A percentile compares a stretch with the other conserved stretches of the same genome.
Conservation (phyloP, 345 rosid genomes). For the Syzygium jambos region DNA sequence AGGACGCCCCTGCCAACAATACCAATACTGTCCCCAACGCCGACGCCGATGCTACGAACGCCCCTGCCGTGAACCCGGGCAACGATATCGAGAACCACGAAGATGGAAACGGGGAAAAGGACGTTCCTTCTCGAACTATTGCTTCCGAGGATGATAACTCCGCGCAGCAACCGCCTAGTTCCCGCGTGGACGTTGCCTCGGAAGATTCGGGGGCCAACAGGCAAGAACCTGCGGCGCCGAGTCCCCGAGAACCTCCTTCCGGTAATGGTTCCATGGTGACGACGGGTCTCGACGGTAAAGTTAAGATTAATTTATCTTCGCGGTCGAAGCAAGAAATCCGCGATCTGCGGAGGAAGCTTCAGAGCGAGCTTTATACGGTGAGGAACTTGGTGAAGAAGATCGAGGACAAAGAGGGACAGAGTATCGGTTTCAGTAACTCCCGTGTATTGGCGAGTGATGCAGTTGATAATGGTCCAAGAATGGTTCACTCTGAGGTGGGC, state of each 20-base stretch:
- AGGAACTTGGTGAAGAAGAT: slow-evolving; percentile 75
- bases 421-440: slow-evolving; percentile 29
- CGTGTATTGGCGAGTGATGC: slow-evolving; percentile 22
- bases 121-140: slow-evolving; percentile 15
- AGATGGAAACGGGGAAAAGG: slow-evolving; percentile 8
- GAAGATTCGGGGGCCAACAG: slow-evolving; percentile 31
- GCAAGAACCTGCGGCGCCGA: slow-evolving; percentile 7
- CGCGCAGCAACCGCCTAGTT: slow-evolving; percentile 10
- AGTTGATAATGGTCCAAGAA: slow-evolving; percentile 43
- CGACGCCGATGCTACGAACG: not conserved
- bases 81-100: not conserved
- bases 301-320: slow-evolving; percentile 49
- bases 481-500: slow-evolving; percentile 54
- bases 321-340: slow-evolving; percentile 51
- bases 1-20: slow-evolving; percentile 1
- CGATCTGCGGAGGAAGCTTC: slow-evolving; percentile 66
- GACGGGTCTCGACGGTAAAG: slow-evolving; percentile 25
- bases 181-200: slow-evolving; percentile 11
- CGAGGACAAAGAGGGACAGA: slow-evolving; percentile 62
- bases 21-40: slow-evolving; percentile 1
- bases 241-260: slow-evolving; percentile 9
- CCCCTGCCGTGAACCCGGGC: not conserved
- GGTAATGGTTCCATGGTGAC: slow-evolving; percentile 39
- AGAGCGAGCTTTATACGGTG: slow-evolving; percentile 60
- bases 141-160: slow-evolving; percentile 21